These are phyloP conservation scores for Pseudonitzschia pungens DNA, from an alignment of 108 stramenopile genomes.

Conservation along the genomic window DNA sequence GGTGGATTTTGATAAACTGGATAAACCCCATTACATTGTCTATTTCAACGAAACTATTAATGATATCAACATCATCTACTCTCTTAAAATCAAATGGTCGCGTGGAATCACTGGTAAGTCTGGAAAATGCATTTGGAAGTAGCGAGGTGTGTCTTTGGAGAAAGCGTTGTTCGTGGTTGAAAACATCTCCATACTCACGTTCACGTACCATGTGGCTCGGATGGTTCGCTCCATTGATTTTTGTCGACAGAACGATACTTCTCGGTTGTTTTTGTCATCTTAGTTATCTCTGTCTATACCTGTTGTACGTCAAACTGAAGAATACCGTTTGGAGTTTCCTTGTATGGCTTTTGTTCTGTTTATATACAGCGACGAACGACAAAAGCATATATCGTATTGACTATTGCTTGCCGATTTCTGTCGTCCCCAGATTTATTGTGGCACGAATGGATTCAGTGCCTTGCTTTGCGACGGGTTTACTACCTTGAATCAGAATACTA, in stretches of 20 bases:
- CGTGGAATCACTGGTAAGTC: background rate
- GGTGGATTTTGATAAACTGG: background rate
- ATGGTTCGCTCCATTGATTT: background rate
- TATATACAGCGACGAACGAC: background rate
- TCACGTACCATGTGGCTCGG: background rate
- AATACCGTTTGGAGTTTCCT: no score
- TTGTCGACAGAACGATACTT: constrained; percentile 14
- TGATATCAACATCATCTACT: background rate
- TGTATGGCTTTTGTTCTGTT: no score
- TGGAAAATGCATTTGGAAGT: no score
- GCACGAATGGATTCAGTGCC: constrained; percentile 70
- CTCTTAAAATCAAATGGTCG: background rate
- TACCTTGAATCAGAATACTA: constrained; percentile 77
- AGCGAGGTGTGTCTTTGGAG: no score
- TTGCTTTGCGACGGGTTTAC: constrained; percentile 74
- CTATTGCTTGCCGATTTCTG: background rate
- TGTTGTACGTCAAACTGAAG: constrained; percentile 10
- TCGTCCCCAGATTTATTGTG: constrained; percentile 35
- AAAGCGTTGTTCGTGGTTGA: no score
- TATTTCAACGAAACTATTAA: background rate
- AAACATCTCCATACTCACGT: no score
- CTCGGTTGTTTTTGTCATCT: background rate
- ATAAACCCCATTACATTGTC: background rate
- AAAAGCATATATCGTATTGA: no score
- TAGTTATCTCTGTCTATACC: constrained; percentile 5